These are phyloP conservation scores for Ascochyta clinopodiicola DNA, from an alignment of 2,329 filamentous ascomycete species.

Conservation along the genomic window DNA sequence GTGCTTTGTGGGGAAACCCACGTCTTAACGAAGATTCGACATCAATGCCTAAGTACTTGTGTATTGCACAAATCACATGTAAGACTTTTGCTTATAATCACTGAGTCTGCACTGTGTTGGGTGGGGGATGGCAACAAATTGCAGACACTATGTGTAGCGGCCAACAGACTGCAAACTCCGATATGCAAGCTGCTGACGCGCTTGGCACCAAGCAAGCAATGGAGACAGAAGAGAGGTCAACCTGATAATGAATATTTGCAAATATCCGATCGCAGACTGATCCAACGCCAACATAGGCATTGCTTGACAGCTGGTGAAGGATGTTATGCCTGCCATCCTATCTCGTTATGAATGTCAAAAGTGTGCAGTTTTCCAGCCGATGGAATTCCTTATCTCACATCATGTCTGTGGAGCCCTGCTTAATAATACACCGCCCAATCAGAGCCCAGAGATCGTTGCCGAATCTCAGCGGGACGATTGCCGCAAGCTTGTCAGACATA, in stretches of 20 bases:
- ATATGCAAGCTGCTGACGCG: conserved; percentile 11
- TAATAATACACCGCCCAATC: conserved; percentile 13
- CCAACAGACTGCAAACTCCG: conserved; percentile 9
- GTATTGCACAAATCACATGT: not conserved
- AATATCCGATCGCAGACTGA: too few relatives aligned
- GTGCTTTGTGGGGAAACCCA: not conserved
- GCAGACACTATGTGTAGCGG: not conserved
- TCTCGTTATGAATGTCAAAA: too few relatives aligned
- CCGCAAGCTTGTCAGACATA: conserved; percentile 12
- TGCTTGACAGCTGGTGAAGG: too few relatives aligned
- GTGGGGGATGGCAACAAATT: not conserved
- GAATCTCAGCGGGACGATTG: conserved; percentile 14
- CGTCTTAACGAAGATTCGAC: not conserved
- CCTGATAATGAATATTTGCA: too few relatives aligned
- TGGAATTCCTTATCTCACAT: not conserved
- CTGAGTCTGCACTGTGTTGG: not conserved
- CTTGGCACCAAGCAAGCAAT: conserved; percentile 1
- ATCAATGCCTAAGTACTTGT: not conserved
- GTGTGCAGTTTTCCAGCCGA: not conserved
- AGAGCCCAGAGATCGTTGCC: not conserved
- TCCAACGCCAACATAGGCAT: too few relatives aligned
- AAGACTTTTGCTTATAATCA: not conserved
- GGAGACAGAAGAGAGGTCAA: not conserved
- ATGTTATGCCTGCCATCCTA: too few relatives aligned
- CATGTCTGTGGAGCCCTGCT: conserved; percentile 4